Conservation (phyloP, 805 yeast genomes). For the Hanseniaspora hatyaiensis region DNA sequence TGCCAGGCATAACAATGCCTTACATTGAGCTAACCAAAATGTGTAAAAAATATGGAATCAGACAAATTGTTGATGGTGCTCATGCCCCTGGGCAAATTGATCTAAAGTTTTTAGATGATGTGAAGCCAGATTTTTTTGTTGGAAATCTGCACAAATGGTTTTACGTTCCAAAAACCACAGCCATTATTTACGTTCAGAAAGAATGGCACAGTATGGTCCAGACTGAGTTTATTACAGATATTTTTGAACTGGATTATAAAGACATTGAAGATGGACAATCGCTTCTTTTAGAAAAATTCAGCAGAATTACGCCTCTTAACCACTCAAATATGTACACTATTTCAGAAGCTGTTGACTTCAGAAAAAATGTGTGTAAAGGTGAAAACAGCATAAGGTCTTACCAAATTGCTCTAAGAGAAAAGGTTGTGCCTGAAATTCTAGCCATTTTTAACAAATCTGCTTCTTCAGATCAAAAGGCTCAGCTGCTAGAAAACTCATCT, state of each 20-base stretch:
- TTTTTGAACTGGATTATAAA: constrained; percentile 18
- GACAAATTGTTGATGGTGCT: constrained; percentile 61
- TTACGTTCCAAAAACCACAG: constrained; percentile 45
- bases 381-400: constrained; percentile 41
- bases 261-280: constrained; percentile 10
- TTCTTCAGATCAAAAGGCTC: constrained; percentile 22
- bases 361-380: constrained; percentile 42
- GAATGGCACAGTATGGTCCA: constrained; percentile 41
- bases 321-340: constrained; percentile 36
- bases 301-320: constrained; percentile 39
- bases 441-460: constrained; percentile 33
- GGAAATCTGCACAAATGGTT: constrained; percentile 65
- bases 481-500: constrained; percentile 24
- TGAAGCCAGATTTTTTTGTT: constrained; percentile 48
- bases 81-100: constrained; percentile 50
- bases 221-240: constrained; percentile 47
- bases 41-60: constrained; percentile 36
- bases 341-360: constrained; percentile 41
- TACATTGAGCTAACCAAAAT: constrained; percentile 36
- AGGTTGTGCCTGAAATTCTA: constrained; percentile 34
- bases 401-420: constrained; percentile 35
- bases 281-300: constrained; percentile 33
- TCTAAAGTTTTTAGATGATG: constrained; percentile 29
- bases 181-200: constrained; percentile 46
- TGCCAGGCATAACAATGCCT: constrained; percentile 54